Conservation (phyloP, 2,329 filamentous ascomycete species). For the Xylariaceae sp. region DNA sequence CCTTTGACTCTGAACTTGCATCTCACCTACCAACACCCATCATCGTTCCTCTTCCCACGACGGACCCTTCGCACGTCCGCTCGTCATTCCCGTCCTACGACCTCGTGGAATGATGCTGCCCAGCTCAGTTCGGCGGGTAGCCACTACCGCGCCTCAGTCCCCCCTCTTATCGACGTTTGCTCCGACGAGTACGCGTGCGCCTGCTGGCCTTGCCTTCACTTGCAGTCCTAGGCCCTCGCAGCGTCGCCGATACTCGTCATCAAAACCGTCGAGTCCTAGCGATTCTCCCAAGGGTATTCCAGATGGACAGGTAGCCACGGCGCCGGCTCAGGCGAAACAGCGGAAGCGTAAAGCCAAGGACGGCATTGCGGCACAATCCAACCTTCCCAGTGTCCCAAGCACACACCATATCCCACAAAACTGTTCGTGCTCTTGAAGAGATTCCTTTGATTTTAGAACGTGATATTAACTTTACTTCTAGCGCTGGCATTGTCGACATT, state of each 20-base stretch:
- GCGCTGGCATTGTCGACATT: slow-evolving; percentile 87
- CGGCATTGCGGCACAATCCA: slow-evolving; percentile 43
- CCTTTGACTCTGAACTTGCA: not conserved
- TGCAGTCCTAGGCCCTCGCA: slow-evolving; percentile 40
- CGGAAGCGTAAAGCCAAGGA: slow-evolving; percentile 57
- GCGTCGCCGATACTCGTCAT: slow-evolving; percentile 52
- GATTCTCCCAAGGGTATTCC: slow-evolving; percentile 50
- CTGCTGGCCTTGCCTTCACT: slow-evolving; percentile 31
- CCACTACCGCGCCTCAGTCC: slow-evolving; percentile 42
- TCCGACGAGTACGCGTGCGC: slow-evolving; percentile 36
- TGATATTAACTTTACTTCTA: slow-evolving; percentile 34
- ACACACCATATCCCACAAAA: slow-evolving; percentile 67
- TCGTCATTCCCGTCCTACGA: not conserved
- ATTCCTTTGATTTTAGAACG: too few species aligned
- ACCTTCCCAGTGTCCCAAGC: slow-evolving; percentile 69
- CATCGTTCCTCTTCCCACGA: not conserved
- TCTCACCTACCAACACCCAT: not conserved
- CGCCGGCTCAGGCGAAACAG: slow-evolving; percentile 39
- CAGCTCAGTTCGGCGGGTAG: slow-evolving; percentile 52
- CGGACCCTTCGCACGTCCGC: not conserved
- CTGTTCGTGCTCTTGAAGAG: slow-evolving; percentile 43
- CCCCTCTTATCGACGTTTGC: slow-evolving; percentile 39
- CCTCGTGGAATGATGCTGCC: slow-evolving; percentile 43
- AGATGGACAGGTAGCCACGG: slow-evolving; percentile 44
- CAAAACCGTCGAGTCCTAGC: slow-evolving; percentile 59